These are phyloP conservation scores for Pseudodiploospora longispora DNA, from an alignment of 2,329 filamentous ascomycete genomes.

Conservation along the genomic window DNA sequence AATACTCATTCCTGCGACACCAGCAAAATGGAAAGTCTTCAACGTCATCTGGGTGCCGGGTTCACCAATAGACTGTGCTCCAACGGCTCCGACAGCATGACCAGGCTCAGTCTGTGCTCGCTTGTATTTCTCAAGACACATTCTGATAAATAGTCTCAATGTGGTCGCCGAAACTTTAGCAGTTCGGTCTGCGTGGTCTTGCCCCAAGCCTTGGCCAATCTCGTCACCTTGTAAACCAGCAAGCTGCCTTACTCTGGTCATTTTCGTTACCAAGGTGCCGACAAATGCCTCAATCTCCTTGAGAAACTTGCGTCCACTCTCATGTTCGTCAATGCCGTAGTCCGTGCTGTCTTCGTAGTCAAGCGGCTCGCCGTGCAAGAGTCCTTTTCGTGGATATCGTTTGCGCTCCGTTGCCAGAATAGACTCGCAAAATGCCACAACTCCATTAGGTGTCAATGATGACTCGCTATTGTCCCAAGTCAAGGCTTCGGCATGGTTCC, in stretches of 20 bases:
- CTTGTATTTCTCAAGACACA: slow-evolving; percentile 85
- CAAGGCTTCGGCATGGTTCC: slow-evolving; percentile 66
- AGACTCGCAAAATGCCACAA: slow-evolving; percentile 58
- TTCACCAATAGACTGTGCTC: slow-evolving; percentile 95
- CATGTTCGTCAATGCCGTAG: slow-evolving; percentile 65
- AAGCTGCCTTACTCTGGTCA: slow-evolving; percentile 45
- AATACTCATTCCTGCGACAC: slow-evolving; percentile 99
- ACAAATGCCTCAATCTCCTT: slow-evolving; percentile 70
- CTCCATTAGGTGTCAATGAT: slow-evolving; percentile 66
- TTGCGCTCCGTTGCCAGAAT: slow-evolving; percentile 61
- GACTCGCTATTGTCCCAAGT: slow-evolving; percentile 74
- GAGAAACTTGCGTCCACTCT: slow-evolving; percentile 76
- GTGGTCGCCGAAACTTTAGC: slow-evolving; percentile 75
- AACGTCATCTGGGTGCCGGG: slow-evolving; percentile 98
- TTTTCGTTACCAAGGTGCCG: slow-evolving; percentile 48
- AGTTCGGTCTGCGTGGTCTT: slow-evolving; percentile 54
- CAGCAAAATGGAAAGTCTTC: slow-evolving; percentile 99
- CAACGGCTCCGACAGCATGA: slow-evolving; percentile 91
- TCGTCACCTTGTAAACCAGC: slow-evolving; percentile 37
- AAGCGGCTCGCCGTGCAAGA: slow-evolving; percentile 55
- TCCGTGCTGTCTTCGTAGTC: slow-evolving; percentile 63
- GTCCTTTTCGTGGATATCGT: slow-evolving; percentile 52
- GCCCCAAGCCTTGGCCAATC: slow-evolving; percentile 11
- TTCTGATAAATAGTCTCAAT: slow-evolving; percentile 64
- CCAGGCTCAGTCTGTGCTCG: slow-evolving; percentile 88